Evolutionary conservation across 2,329 filamentous ascomycete species (phyloP).

Genomic region (Penicillium expansum): DNA sequence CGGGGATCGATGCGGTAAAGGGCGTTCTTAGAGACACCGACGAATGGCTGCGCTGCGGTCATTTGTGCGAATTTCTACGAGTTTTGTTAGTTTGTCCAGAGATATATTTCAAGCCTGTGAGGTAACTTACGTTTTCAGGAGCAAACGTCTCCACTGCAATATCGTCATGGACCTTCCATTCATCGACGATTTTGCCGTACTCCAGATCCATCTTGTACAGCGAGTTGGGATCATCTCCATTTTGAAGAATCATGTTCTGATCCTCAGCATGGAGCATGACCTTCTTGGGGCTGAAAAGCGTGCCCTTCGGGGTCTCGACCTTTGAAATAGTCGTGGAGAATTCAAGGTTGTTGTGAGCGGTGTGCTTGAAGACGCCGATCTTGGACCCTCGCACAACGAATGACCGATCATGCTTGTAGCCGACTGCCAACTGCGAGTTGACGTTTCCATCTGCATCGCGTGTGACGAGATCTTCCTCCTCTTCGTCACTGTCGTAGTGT

Average conservation of each 20-base stretch:
- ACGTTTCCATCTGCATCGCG: slow-evolving; percentile 72
- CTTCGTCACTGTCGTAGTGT: slow-evolving; percentile 71
- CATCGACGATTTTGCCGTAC: slow-evolving; percentile 95
- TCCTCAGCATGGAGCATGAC: slow-evolving; percentile 95
- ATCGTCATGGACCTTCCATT: slow-evolving; percentile 97
- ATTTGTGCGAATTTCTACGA: slow-evolving; percentile 88
- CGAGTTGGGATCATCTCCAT: slow-evolving; percentile 77
- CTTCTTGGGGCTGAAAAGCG: slow-evolving; percentile 89
- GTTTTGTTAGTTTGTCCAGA: slow-evolving; percentile 24
- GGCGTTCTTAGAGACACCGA: slow-evolving; percentile 89
- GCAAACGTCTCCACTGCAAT: slow-evolving; percentile 90
- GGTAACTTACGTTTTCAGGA: slow-evolving; percentile 68
- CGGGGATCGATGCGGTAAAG: slow-evolving; percentile 93
- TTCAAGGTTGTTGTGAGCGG: slow-evolving; percentile 83
- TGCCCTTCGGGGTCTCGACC: slow-evolving; percentile 82
- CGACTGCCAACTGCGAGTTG: slow-evolving; percentile 92
- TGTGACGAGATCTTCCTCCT: slow-evolving; percentile 71
- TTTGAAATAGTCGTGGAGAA: slow-evolving; percentile 98
- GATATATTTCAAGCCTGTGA: neutral
- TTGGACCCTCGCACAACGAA: slow-evolving; percentile 97
- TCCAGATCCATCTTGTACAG: slow-evolving; percentile 97
- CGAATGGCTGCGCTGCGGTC: slow-evolving; percentile 90
- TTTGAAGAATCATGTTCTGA: slow-evolving; percentile 84
- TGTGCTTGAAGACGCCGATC: slow-evolving; percentile 99
- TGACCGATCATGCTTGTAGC: slow-evolving; percentile 94